Percentiles rank a stretch among this genome's conserved stretches.
Evolutionary conservation across 2,329 filamentous ascomycete genomes (phyloP).

Genomic region (Colletotrichum spinosum): DNA sequence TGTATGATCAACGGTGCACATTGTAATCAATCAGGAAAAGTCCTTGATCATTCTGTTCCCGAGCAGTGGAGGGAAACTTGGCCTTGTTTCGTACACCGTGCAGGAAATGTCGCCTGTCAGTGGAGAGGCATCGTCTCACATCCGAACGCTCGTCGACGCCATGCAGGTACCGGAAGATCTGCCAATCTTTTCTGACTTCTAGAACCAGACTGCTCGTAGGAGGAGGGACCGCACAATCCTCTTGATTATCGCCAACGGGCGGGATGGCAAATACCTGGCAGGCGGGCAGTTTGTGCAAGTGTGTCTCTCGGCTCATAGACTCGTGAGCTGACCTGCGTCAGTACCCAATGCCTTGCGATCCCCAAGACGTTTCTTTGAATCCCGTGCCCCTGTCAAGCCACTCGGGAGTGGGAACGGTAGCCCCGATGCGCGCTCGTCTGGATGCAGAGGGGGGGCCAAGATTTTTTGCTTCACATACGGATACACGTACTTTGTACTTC

Average conservation of each 20-base stretch:
- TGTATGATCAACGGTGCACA: too few relatives aligned
- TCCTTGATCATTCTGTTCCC: too few relatives aligned
- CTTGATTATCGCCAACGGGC: neutral
- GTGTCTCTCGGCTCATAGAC: neutral
- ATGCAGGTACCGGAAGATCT: conserved; percentile 25
- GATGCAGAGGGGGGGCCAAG: conserved; percentile 6
- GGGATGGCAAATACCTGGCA: neutral
- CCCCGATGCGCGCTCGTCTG: neutral
- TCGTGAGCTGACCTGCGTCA: conserved; percentile 5
- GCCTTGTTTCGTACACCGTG: conserved; percentile 14
- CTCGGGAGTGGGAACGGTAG: conserved; percentile 10
- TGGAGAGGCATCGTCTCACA: conserved; percentile 31
- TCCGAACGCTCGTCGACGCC: conserved; percentile 17
- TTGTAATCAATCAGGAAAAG: too few relatives aligned
- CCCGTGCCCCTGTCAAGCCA: conserved; percentile 23
- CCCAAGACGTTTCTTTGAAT: conserved; percentile 2
- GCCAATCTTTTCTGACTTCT: conserved; percentile 1
- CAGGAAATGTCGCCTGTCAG: conserved; percentile 7
- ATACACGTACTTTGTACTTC: too few relatives aligned
- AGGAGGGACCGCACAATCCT: conserved; percentile 9
- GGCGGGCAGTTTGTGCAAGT: too few relatives aligned
- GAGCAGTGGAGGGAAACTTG: neutral
- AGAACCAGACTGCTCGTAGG: neutral
- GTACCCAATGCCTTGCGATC: too few relatives aligned
- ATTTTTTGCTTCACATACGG: too few relatives aligned